Evolutionary conservation across 2,329 filamentous ascomycete species (phyloP).

Genomic region (Aspergillus luchuensis): DNA sequence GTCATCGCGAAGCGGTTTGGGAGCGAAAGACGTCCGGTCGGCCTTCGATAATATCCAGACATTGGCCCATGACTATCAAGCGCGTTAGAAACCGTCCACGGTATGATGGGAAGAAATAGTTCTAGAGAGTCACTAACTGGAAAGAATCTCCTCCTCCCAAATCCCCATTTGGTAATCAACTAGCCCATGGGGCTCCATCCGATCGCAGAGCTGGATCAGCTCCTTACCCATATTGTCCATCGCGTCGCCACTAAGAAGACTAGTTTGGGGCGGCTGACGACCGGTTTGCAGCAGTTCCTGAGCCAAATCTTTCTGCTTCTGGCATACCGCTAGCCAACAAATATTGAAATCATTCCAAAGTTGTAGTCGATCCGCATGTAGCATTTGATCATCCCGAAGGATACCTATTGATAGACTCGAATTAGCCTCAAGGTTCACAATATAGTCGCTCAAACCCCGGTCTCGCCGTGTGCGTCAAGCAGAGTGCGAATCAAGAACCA

Average conservation of each 20-base stretch:
- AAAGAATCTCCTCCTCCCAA: constrained; percentile 89
- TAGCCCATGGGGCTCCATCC: constrained; percentile 84
- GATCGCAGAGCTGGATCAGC: constrained; percentile 78
- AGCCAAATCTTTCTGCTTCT: constrained; percentile 77
- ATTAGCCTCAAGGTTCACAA: constrained; percentile 12
- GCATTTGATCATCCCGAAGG: constrained; percentile 75
- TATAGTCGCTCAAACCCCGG: neutral
- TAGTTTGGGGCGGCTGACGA: constrained; percentile 59
- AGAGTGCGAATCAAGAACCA: neutral
- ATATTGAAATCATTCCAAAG: constrained; percentile 95
- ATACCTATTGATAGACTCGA: constrained; percentile 61
- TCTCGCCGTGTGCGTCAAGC: neutral
- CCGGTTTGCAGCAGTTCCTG: constrained; percentile 61
- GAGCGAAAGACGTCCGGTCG: constrained; percentile 30
- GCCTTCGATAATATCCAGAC: constrained; percentile 55
- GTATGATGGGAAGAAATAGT: neutral
- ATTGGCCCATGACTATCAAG: constrained; percentile 53
- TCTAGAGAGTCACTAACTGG: constrained; percentile 59
- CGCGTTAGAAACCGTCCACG: neutral
- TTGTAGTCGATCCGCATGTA: constrained; percentile 74
- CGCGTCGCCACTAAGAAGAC: constrained; percentile 66
- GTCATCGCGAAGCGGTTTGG: constrained; percentile 28
- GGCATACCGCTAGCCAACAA: constrained; percentile 81
- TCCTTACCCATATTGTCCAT: constrained; percentile 81
- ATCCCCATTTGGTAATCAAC: constrained; percentile 98